Evolutionary conservation across 129 eudicot genomes (phyloP).

Genomic region (Arctium minus): DNA sequence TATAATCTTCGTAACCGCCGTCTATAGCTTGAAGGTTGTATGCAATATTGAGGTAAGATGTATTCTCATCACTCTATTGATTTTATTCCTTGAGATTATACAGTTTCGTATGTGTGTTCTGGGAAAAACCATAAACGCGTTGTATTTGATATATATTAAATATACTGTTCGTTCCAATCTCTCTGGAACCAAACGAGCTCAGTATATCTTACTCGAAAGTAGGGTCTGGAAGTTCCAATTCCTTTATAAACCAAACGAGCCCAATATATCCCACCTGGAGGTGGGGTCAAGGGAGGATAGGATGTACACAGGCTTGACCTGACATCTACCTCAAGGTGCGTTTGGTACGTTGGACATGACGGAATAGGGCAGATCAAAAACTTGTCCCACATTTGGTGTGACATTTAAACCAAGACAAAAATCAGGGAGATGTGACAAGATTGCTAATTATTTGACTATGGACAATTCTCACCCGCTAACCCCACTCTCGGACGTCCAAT

Average conservation of each 20-base stretch:
- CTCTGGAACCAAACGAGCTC: not conserved
- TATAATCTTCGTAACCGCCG: slow-evolving; percentile 47
- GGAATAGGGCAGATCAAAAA: too few species aligned
- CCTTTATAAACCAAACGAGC: not conserved
- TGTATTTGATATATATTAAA: not conserved
- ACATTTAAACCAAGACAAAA: too few species aligned
- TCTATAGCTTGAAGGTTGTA: not conserved
- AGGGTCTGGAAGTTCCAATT: not conserved
- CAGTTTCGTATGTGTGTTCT: not conserved
- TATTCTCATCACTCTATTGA: not conserved
- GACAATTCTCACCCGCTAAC: too few species aligned
- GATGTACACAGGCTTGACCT: not conserved
- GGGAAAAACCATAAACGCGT: not conserved
- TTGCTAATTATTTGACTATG: not conserved
- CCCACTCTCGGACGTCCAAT: too few species aligned
- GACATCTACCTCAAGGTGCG: too few species aligned
- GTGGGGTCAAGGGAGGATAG: not conserved
- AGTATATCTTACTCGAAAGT: not conserved
- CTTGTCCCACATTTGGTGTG: too few species aligned
- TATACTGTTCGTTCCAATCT: not conserved
- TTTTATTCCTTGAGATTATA: not conserved
- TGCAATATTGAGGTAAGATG: slow-evolving; percentile 9
- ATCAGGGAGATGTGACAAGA: not conserved
- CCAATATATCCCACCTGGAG: not conserved
- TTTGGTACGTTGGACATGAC: too few species aligned